These are phyloP conservation scores for Aegilops bicornis DNA, from an alignment of 176 grass and related monocot species.

Conservation along the genomic window DNA sequence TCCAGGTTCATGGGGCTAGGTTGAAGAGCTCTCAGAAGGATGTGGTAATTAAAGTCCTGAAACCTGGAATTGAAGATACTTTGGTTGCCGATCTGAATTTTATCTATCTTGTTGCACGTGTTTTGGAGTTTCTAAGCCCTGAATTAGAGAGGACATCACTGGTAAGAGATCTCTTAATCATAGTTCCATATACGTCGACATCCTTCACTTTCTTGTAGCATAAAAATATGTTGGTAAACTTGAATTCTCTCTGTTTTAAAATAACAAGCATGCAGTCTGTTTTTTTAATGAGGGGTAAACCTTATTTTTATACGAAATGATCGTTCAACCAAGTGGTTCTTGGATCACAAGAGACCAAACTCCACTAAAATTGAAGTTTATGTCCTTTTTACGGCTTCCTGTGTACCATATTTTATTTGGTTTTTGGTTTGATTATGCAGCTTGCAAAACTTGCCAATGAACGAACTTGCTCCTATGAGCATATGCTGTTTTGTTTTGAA, in stretches of 20 bases:
- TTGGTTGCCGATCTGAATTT: constrained; percentile 97
- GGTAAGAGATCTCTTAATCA: constrained; percentile 39
- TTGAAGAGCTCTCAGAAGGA: constrained; percentile 93
- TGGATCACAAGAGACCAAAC: background rate
- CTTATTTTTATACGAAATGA: constrained; percentile 2
- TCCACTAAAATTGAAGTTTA: background rate
- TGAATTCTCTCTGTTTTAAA: background rate
- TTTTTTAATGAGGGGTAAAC: background rate
- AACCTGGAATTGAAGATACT: constrained; percentile 92
- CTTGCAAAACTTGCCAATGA: constrained; percentile 1
- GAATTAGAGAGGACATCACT: constrained; percentile 90
- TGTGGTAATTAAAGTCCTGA: constrained; percentile 97
- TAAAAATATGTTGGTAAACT: background rate
- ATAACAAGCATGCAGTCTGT: background rate
- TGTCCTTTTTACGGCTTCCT: background rate
- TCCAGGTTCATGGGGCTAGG: constrained; percentile 90
- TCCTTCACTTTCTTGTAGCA: background rate
- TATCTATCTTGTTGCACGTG: constrained; percentile 81
- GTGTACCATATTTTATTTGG: background rate
- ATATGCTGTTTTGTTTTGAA: background rate
- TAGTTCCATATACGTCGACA: background rate
- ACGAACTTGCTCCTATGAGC: background rate
- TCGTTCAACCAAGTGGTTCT: background rate
- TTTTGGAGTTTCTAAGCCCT: constrained; percentile 91
- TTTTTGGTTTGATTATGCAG: background rate